These are phyloP conservation scores for Nigrospora osmanthi DNA, from an alignment of 2,329 filamentous ascomycete genomes.

Conservation along the genomic window DNA sequence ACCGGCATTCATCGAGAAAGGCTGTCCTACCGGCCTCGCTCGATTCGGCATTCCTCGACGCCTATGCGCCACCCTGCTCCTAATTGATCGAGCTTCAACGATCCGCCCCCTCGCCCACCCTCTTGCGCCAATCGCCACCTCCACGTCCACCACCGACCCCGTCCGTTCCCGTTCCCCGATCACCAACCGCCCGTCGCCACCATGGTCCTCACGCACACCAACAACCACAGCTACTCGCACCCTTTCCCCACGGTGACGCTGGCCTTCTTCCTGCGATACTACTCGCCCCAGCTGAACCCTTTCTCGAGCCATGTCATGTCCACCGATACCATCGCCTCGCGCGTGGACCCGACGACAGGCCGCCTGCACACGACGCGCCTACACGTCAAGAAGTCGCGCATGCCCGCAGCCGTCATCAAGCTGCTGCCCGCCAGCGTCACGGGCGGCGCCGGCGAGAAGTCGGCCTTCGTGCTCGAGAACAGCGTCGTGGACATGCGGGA, in stretches of 20 bases:
- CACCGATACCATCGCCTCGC: constrained; percentile 72
- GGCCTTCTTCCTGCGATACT: constrained; percentile 85
- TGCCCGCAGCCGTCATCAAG: constrained; percentile 68
- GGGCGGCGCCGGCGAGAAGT: constrained; percentile 60
- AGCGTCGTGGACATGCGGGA: constrained; percentile 72
- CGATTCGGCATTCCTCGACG: too few species aligned
- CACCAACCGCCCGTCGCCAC: neutral
- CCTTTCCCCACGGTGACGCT: constrained; percentile 79
- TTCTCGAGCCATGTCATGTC: constrained; percentile 77
- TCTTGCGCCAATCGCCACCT: neutral
- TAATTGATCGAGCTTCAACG: too few species aligned
- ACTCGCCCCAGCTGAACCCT: constrained; percentile 61
- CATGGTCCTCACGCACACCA: constrained; percentile 56
- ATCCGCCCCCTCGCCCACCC: neutral
- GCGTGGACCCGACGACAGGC: constrained; percentile 65
- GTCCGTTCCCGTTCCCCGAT: neutral
- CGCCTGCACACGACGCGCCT: constrained; percentile 71
- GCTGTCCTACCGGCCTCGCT: too few species aligned
- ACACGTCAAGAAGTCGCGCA: constrained; percentile 73
- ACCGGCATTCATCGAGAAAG: too few species aligned
- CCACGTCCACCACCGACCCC: neutral
- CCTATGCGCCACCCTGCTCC: too few species aligned
- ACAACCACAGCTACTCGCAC: constrained; percentile 68
- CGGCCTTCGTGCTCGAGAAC: constrained; percentile 73
- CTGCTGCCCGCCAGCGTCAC: constrained; percentile 64